These are phyloP conservation scores for Dothistroma pini DNA, from an alignment of 2,329 filamentous ascomycete species.

Conservation along the genomic window DNA sequence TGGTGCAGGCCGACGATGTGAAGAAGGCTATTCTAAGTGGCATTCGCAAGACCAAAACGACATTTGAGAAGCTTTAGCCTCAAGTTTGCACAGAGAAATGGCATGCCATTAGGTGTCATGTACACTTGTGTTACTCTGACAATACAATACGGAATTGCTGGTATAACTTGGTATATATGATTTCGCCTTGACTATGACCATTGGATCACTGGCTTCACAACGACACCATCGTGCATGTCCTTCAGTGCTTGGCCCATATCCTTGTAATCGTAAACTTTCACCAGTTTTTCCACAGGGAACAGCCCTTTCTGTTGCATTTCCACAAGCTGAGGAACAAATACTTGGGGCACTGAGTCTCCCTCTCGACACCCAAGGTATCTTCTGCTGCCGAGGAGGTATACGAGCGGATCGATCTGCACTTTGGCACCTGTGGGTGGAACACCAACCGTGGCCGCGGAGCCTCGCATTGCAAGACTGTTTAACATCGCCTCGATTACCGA, in stretches of 20 bases:
- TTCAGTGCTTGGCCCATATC: neutral
- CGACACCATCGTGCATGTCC: neutral
- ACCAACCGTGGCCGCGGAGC: neutral
- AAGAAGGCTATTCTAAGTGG: constrained; percentile 24
- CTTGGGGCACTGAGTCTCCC: neutral
- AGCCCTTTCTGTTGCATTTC: neutral
- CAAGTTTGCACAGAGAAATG: neutral
- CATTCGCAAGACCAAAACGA: constrained; percentile 23
- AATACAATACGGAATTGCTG: neutral
- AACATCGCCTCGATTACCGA: neutral
- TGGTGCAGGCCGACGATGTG: constrained; percentile 25
- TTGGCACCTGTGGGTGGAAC: neutral
- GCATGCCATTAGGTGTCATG: neutral
- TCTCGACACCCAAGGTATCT: neutral
- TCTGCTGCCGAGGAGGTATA: neutral
- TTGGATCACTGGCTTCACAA: neutral
- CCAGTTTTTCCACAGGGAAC: neutral
- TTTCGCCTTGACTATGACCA: neutral
- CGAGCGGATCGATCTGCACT: neutral
- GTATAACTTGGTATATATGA: neutral
- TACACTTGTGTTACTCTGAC: too few relatives aligned
- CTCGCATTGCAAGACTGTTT: neutral
- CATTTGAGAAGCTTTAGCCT: constrained; percentile 25
- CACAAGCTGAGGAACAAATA: neutral
- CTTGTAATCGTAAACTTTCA: neutral